These are phyloP conservation scores for Protomyces arabidopsidicola DNA, from an alignment of 1,139 yeast species.

Conservation along the genomic window DNA sequence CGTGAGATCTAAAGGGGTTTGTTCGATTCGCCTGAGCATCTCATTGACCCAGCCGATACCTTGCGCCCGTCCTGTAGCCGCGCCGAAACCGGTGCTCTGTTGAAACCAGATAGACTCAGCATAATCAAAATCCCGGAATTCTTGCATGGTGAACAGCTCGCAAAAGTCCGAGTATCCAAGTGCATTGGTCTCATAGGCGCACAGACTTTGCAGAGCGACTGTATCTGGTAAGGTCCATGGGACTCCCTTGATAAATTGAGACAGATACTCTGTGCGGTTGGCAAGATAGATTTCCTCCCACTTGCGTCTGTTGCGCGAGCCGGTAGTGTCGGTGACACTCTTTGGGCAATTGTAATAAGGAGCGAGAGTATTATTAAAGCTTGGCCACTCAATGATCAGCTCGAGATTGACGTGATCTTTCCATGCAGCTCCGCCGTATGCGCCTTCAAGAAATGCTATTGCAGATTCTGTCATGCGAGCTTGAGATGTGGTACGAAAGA, in stretches of 20 bases:
- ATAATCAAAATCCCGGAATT: slow-evolving; percentile 50
- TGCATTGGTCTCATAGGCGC: slow-evolving; percentile 51
- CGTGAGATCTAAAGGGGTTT: slow-evolving; percentile 34
- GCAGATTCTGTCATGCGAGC: slow-evolving; percentile 24
- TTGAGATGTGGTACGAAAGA: slow-evolving; percentile 24
- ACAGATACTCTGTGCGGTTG: slow-evolving; percentile 70
- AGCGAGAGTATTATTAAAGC: slow-evolving; percentile 21
- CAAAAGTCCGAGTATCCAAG: slow-evolving; percentile 50
- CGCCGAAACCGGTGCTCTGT: slow-evolving; percentile 42
- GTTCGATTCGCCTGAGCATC: slow-evolving; percentile 41
- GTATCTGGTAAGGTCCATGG: slow-evolving; percentile 37
- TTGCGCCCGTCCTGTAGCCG: slow-evolving; percentile 42
- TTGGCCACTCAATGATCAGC: slow-evolving; percentile 14
- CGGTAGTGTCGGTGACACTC: slow-evolving; percentile 5
- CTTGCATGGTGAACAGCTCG: slow-evolving; percentile 48
- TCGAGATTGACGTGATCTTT: slow-evolving; percentile 20
- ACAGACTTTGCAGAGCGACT: slow-evolving; percentile 43
- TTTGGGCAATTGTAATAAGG: slow-evolving; percentile 19
- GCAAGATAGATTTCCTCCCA: slow-evolving; percentile 20
- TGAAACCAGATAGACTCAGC: slow-evolving; percentile 45
- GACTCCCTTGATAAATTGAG: slow-evolving; percentile 53
- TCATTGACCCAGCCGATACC: slow-evolving; percentile 47
- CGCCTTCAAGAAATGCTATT: slow-evolving; percentile 21
- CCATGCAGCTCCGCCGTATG: slow-evolving; percentile 17
- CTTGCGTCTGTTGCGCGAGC: slow-evolving; percentile 3